Evolutionary conservation across 345 rosid species (phyloP).

Genomic region (Microcos paniculata): DNA sequence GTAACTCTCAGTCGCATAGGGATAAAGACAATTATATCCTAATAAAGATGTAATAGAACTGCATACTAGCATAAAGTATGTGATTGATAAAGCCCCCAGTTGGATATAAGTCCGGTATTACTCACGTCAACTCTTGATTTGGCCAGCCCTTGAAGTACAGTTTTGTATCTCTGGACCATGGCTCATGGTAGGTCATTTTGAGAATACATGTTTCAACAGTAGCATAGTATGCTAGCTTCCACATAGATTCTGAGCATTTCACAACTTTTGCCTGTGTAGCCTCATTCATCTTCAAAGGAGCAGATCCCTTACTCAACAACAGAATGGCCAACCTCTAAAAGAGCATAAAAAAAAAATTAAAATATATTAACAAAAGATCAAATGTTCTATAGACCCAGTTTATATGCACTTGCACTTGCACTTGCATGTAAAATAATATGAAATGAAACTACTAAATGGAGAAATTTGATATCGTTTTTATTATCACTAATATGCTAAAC

Average conservation of each 20-base stretch:
- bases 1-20: background rate
- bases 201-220: constrained; percentile 62
- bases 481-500: background rate
- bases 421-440: background rate
- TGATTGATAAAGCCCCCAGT: background rate
- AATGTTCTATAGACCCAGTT: background rate
- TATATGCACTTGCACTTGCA: background rate
- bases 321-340: constrained; percentile 64
- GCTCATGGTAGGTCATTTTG: constrained; percentile 48
- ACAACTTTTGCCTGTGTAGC: constrained; percentile 46
- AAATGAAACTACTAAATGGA: background rate
- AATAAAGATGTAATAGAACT: background rate
- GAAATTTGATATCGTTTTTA: background rate
- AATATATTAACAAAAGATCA: constrained; percentile 8
- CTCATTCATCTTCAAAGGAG: constrained; percentile 49
- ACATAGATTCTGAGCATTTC: constrained; percentile 87
- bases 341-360: constrained; percentile 15
- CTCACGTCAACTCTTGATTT: constrained; percentile 84
- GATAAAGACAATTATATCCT: constrained; percentile 4
- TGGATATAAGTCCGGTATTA: constrained; percentile 13
- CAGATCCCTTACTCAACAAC: constrained; percentile 45
- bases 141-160: constrained; percentile 82
- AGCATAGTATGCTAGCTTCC: constrained; percentile 81
- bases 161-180: constrained; percentile 71
- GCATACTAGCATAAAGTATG: background rate